Conservation (phyloP, 164 flowering plant genomes). For the Annona squamosa region DNA sequence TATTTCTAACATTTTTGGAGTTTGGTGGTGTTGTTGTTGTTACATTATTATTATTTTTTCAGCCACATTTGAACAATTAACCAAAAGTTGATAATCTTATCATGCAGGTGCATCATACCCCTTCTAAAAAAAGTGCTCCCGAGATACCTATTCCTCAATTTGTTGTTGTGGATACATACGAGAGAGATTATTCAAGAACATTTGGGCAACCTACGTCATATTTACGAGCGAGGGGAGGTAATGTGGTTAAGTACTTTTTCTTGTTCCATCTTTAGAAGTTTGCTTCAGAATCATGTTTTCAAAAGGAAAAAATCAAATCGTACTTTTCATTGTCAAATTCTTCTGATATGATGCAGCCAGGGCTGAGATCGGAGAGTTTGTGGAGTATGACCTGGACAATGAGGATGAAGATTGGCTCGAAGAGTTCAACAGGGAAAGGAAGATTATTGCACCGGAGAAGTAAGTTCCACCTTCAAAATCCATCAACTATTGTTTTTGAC, state of each 20-base stretch:
- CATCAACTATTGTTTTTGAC: not conserved
- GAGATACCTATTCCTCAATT: constrained; percentile 95
- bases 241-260: constrained; percentile 7
- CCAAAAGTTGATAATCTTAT: constrained; percentile 4
- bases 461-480: constrained; percentile 17
- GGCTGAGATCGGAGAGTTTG: constrained; percentile 91
- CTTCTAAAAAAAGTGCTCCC: constrained; percentile 57
- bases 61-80: not conserved
- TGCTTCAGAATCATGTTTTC: not conserved
- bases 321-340: not conserved
- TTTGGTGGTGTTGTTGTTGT: not conserved
- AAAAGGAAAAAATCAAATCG: not conserved
- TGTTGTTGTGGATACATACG: constrained; percentile 89
- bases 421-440: constrained; percentile 60
- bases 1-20: not conserved
- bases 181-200: constrained; percentile 78
- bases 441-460: constrained; percentile 66
- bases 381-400: constrained; percentile 95
- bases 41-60: no score
- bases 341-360: constrained; percentile 44
- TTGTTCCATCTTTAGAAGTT: not conserved
- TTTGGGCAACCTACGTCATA: constrained; percentile 82
- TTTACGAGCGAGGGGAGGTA: constrained; percentile 93
- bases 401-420: constrained; percentile 97
- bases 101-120: constrained; percentile 42